Evolutionary conservation across 805 yeast genomes (phyloP).

Genomic region (Ogataea saltuana): DNA sequence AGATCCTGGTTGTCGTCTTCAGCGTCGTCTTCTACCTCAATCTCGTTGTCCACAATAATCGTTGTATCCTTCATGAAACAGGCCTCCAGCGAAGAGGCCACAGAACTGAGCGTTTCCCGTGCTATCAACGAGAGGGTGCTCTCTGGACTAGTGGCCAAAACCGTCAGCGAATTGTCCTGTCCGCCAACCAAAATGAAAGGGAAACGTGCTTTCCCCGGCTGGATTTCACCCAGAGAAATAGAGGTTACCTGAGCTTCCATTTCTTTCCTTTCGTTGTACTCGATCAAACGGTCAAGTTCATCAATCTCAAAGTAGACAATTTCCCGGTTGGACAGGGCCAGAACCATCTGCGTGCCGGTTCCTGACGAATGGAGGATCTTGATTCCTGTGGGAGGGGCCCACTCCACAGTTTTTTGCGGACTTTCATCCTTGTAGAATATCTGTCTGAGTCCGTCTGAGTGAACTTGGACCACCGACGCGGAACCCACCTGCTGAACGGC

Average conservation of each 20-base stretch:
- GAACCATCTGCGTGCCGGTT: constrained; percentile 65
- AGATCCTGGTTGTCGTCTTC: constrained; percentile 18
- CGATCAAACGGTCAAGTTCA: constrained; percentile 63
- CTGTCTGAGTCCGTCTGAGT: constrained; percentile 68
- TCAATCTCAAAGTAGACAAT: constrained; percentile 82
- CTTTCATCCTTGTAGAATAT: constrained; percentile 39
- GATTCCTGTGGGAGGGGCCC: constrained; percentile 84
- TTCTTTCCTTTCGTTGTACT: constrained; percentile 63
- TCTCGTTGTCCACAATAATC: constrained; percentile 6
- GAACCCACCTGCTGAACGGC: constrained; percentile 68
- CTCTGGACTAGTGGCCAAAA: constrained; percentile 61
- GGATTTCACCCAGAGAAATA: constrained; percentile 50
- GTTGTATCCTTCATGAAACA: constrained; percentile 34
- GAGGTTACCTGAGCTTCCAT: constrained; percentile 52
- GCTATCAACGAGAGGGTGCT: constrained; percentile 60
- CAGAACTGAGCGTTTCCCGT: constrained; percentile 64
- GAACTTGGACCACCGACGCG: constrained; percentile 68
- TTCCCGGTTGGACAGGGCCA: constrained; percentile 73
- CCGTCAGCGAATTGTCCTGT: constrained; percentile 67
- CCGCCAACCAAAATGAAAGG: constrained; percentile 69
- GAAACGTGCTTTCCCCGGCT: constrained; percentile 48
- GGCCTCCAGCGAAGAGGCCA: constrained; percentile 19
- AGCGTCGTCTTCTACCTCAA: constrained; percentile 20
- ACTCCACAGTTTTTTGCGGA: constrained; percentile 46
- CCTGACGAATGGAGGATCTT: constrained; percentile 58